Evolutionary conservation across 257 asterid genomes (phyloP), one percentile per base, ranked within the genome.

Genomic region (Plectranthus barbatus): DNA sequence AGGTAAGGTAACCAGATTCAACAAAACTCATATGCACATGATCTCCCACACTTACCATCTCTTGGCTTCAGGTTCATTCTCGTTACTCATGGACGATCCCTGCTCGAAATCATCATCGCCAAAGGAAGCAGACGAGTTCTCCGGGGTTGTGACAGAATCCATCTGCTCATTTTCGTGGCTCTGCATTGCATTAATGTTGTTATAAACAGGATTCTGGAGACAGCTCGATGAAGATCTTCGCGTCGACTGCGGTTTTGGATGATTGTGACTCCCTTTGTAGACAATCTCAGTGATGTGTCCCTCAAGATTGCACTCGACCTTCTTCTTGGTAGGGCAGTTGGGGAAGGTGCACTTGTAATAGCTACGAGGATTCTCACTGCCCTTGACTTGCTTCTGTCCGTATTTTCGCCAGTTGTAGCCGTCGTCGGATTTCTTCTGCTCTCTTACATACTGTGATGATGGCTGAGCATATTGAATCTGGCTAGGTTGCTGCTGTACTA

Each of bases 351-450:
- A 90, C 81, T 90, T 89, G 84, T 79, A 89, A 56, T 89, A 89
- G 51, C 97, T 89, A 0, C 94, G 81, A 53, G 97, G 97, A 69
- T 90, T 90, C 50, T 90, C 92, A 57, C 97, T 90, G 8, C 97
- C 95, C 64, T 85, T 90, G 1, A 85, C 94, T 24, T 83, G 92
- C 31, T 90, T 90, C 46, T 90, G 92, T 5, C 97, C 97, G 15
- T 90, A 89, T n/a, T 89, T 89, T n/a, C 95, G 78, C 97, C 97
- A 89, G 40, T 81, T 84, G 76, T 89, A 89, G 3, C 97, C 97
- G 20, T 90, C 97, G 1, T 90, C 94, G 0, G 97, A 86, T 69
- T 76, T 86, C 60, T 69, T 83, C 67, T 84, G 95, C 36, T 82
- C 91, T 64, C 83, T 69, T 7, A 73, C 72, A 55, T 83, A 77